phyloP scores from a whole-genome alignment of 306 rosid species.

The Parietaria judaica region DNA sequence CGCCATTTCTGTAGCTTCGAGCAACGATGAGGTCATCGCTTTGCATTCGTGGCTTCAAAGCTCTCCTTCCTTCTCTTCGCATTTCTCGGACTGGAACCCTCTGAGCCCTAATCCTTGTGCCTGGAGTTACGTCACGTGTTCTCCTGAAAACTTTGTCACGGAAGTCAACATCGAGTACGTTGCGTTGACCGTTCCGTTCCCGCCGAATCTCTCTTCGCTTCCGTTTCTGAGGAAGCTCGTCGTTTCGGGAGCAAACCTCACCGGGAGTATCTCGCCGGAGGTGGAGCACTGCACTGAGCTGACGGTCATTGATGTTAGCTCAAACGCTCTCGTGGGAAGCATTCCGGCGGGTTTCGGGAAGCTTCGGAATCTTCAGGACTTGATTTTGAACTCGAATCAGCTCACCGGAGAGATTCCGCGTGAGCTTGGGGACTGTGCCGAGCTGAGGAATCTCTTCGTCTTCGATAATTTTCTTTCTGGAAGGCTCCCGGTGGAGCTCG shows the following conservation, averaged over 20 bases:
- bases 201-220: constrained; percentile 51
- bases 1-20: constrained; percentile 20
- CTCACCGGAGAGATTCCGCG: constrained; percentile 63
- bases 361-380: constrained; percentile 48
- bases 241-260: constrained; percentile 55
- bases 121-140: constrained; percentile 66
- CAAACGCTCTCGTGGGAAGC: constrained; percentile 52
- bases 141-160: constrained; percentile 41
- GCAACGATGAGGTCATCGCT: constrained; percentile 38
- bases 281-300: constrained; percentile 49
- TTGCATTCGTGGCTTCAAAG: constrained; percentile 60
- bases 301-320: constrained; percentile 46
- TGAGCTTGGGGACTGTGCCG: constrained; percentile 48
- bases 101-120: constrained; percentile 54
- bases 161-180: constrained; percentile 46
- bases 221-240: constrained; percentile 52
- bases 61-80: constrained; percentile 20
- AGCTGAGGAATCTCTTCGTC: constrained; percentile 42
- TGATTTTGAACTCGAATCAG: constrained; percentile 61
- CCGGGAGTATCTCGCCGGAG: constrained; percentile 47
- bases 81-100: constrained; percentile 49
- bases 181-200: constrained; percentile 58
- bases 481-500: constrained; percentile 42
- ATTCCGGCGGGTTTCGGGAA: constrained; percentile 59
- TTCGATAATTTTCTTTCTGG: constrained; percentile 60